Conservation (phyloP, 768 basidiomycete species). For the Phaeotremella fagi region DNA sequence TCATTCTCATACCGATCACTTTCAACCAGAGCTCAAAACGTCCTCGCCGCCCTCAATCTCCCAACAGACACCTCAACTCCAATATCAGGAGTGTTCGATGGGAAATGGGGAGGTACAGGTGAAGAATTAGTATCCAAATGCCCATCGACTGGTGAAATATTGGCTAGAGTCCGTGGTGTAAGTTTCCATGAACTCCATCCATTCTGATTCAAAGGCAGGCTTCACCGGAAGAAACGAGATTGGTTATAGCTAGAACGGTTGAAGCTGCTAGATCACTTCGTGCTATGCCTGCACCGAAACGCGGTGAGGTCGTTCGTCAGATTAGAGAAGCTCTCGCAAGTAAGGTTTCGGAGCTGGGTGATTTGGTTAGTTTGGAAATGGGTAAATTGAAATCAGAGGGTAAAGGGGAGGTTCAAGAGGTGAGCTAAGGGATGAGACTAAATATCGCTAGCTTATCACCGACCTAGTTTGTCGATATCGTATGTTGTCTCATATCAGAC, state of each 20-base stretch:
- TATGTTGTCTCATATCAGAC: constrained; percentile 52
- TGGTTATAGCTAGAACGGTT: constrained; percentile 62
- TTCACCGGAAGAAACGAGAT: constrained; percentile 66
- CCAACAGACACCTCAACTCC: constrained; percentile 19
- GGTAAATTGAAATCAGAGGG: constrained; percentile 86
- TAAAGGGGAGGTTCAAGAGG: constrained; percentile 83
- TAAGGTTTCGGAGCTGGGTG: constrained; percentile 57
- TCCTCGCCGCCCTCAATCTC: constrained; percentile 33
- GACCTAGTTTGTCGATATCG: constrained; percentile 72
- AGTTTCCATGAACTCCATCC: constrained; percentile 38
- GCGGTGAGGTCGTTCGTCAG: constrained; percentile 83
- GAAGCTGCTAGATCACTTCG: constrained; percentile 71
- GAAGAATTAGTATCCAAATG: constrained; percentile 51
- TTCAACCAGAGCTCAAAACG: constrained; percentile 25
- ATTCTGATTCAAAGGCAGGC: constrained; percentile 52
- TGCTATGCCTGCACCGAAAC: constrained; percentile 73
- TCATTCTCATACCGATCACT: no score
- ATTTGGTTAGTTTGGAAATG: constrained; percentile 50
- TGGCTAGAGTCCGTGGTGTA: constrained; percentile 70
- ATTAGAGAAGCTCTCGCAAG: constrained; percentile 72
- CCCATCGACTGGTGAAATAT: constrained; percentile 78
- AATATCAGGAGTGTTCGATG: constrained; percentile 40
- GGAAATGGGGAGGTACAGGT: constrained; percentile 37
- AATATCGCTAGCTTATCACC: neutral
- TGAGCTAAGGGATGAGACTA: constrained; percentile 3